phyloP scores from a whole-genome alignment of 345 rosid species.

The Abelmoschus esculentus region DNA sequence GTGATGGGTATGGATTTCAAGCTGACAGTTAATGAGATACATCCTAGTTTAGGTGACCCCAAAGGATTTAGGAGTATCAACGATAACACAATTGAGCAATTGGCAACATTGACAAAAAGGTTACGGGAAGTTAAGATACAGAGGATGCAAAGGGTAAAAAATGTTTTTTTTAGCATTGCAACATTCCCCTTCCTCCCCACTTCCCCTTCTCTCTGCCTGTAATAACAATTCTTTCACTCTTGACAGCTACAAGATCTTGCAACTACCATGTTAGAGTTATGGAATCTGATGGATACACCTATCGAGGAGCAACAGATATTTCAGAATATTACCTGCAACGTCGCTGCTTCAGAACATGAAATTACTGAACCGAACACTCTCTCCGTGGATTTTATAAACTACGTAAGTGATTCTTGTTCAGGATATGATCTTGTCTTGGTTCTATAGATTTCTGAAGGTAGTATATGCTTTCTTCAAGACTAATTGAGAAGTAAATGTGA shows the following conservation, averaged over 20 bases:
- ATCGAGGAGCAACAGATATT: constrained; percentile 88
- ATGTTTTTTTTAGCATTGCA: neutral
- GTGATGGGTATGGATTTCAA: constrained; percentile 79
- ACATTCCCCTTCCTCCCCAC: neutral
- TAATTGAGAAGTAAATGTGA: constrained; percentile 5
- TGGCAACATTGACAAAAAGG: constrained; percentile 39
- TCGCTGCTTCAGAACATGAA: constrained; percentile 96
- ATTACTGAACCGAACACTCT: constrained; percentile 78
- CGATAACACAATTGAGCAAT: constrained; percentile 41
- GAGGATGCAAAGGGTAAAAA: constrained; percentile 77
- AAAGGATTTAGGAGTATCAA: constrained; percentile 51
- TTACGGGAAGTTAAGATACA: constrained; percentile 65
- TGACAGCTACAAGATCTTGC: constrained; percentile 97
- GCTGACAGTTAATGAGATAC: constrained; percentile 39
- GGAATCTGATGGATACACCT: constrained; percentile 99
- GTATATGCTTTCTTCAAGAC: neutral
- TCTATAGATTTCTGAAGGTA: neutral
- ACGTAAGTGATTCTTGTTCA: constrained; percentile 41
- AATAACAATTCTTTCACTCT: constrained; percentile 10
- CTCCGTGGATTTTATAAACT: constrained; percentile 67
- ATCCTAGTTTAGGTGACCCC: constrained; percentile 47
- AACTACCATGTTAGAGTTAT: constrained; percentile 81
- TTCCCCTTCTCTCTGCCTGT: neutral
- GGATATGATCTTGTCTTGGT: constrained; percentile 2
- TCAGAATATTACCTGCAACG: constrained; percentile 79